A percentile compares a stretch with the other conserved stretches of the same genome.
Evolutionary conservation across 768 basidiomycete species (phyloP).

Genomic region (Bullera alba): DNA sequence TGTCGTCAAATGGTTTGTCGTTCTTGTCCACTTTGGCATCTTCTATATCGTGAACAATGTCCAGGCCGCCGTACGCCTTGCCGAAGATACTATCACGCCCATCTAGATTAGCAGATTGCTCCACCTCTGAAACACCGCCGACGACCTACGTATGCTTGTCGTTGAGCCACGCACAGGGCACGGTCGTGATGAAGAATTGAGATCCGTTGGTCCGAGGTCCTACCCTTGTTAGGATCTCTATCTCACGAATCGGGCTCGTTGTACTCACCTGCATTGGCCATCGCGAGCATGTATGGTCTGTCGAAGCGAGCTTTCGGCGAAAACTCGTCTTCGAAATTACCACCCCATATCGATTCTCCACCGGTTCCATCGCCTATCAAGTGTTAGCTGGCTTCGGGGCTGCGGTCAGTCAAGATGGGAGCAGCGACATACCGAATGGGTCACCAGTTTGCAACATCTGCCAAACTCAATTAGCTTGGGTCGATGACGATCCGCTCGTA

Average conservation of each 20-base stretch:
- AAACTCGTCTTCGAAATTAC: conserved; percentile 93
- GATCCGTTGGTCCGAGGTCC: conserved; percentile 87
- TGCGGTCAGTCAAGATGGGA: neutral
- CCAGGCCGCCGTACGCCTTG: conserved; percentile 74
- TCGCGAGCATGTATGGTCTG: conserved; percentile 91
- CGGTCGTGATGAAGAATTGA: conserved; percentile 97
- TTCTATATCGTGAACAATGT: conserved; percentile 85
- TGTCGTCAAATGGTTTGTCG: conserved; percentile 88
- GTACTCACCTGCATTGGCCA: conserved; percentile 51
- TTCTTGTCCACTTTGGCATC: conserved; percentile 47
- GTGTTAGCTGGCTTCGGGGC: neutral
- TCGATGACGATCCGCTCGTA: conserved; percentile 1
- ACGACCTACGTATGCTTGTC: conserved; percentile 48
- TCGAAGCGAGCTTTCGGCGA: conserved; percentile 82
- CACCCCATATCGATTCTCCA: conserved; percentile 93
- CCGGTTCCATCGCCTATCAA: conserved; percentile 70
- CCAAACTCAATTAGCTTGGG: neutral
- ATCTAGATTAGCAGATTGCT: too few species aligned
- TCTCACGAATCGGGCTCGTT: neutral
- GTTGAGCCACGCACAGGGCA: conserved; percentile 86
- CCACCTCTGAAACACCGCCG: neutral
- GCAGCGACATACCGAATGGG: conserved; percentile 55
- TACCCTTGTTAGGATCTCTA: conserved; percentile 40
- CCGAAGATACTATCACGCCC: conserved; percentile 71
- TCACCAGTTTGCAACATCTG: conserved; percentile 71